Evolutionary conservation across 2,329 filamentous ascomycete genomes (phyloP).

Genomic region (Sclerotinia glacialis): DNA sequence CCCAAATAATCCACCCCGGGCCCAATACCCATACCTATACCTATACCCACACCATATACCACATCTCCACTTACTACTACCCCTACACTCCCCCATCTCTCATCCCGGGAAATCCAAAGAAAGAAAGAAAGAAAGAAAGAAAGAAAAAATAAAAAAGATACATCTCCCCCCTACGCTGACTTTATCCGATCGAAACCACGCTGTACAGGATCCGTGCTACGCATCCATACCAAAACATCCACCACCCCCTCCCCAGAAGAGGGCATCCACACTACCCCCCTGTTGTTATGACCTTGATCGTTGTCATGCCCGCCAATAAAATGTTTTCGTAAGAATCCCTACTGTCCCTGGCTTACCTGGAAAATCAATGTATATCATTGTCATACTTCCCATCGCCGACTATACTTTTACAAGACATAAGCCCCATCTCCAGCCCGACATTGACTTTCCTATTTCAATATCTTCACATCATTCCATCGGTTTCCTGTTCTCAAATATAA

Average conservation of each 20-base stretch:
- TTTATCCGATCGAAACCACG: constrained; percentile 22
- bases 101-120: neutral
- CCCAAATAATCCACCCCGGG: constrained; percentile 14
- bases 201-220: constrained; percentile 22
- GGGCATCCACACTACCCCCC: constrained; percentile 15
- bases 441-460: constrained; percentile 17
- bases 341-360: constrained; percentile 12
- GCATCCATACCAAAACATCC: constrained; percentile 18
- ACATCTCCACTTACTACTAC: constrained; percentile 1
- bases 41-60: constrained; percentile 15
- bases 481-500: constrained; percentile 15
- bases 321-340: constrained; percentile 24
- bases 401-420: constrained; percentile 21
- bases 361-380: constrained; percentile 23
- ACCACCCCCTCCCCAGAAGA: constrained; percentile 21
- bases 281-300: constrained; percentile 23
- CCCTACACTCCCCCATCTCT: constrained; percentile 4
- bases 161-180: constrained; percentile 15
- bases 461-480: constrained; percentile 16
- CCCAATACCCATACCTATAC: constrained; percentile 11
- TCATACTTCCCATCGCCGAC: constrained; percentile 24
- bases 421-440: constrained; percentile 20
- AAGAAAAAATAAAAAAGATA: no score
- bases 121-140: no score
- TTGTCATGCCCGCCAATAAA: constrained; percentile 21